Evolutionary conservation across 768 basidiomycete species (phyloP), one percentile per base, ranked within the genome.

Genomic region (Trichaptum fuscoviolaceum): DNA sequence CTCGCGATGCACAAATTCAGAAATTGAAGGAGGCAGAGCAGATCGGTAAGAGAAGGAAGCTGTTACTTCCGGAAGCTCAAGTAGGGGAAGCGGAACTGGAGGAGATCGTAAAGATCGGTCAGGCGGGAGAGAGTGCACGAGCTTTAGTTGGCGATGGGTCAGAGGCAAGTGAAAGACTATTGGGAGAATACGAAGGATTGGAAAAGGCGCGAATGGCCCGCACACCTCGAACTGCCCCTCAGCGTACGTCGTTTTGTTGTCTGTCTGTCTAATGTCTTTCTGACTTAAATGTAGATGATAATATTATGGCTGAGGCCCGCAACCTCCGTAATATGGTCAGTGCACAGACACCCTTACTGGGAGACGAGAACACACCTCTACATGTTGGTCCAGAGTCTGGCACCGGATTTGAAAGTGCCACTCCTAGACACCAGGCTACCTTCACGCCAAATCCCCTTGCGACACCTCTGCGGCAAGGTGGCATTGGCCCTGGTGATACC

Each of bases 91-190:
- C 84, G 2, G 97, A 99, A 76, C 78, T 99, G 63, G 97, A 99
- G 78, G 95, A 98, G 70, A 98, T 99, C 68, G 96, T 97, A 69
- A 99, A 99, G 81, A 98, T 99, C 73, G 97, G 97, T 0, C 88
- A 92, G 74, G 91, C 92, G 0, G 90, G 94, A 2, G 95, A 96
- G 79, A 90, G 85, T 71, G 92, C 96, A 20, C 90, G 95, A 74
- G 87, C 91, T 4, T 73, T 98, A 70, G 95, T 95, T 10, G 86
- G 83, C 23, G 89, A 89, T 26, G 93, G 91, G 7, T 90, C 85
- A 64, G 93, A 93, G 69, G 92, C 94, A 15, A 95, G 89, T 67
- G 89, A 87, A n/a, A 85, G 87, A 69, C 79, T 99, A 52, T 75
- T 99, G 64, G 95, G 93, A 68, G 96, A 97, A 65, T 99, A 99